Evolutionary conservation across 2,329 filamentous ascomycete genomes (phyloP).

Genomic region (Talaromyces verruculosus): DNA sequence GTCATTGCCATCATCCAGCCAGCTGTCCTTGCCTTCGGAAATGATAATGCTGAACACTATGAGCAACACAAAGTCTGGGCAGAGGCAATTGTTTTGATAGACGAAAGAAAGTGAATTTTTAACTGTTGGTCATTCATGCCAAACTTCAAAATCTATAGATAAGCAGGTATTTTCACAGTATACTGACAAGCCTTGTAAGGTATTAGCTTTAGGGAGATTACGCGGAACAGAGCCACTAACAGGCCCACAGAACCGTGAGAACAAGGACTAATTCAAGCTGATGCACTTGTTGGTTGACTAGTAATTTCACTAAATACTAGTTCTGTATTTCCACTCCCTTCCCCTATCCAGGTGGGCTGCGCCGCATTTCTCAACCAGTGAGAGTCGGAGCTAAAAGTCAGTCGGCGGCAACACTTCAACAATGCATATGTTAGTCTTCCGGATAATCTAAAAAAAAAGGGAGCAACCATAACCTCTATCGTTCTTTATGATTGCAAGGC

Average conservation of each 20-base stretch:
- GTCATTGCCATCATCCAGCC: conserved; percentile 26
- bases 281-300: too few species aligned
- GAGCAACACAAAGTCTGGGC: conserved; percentile 27
- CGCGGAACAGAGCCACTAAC: too few species aligned
- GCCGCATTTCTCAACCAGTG: conserved; percentile 6
- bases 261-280: too few species aligned
- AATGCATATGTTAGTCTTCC: neutral
- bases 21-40: conserved; percentile 26
- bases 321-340: conserved; percentile 20
- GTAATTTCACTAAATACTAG: neutral
- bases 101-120: neutral
- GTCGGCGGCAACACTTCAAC: neutral
- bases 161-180: neutral
- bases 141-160: neutral
- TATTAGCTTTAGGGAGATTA: neutral
- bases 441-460: neutral
- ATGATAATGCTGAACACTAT: conserved; percentile 28
- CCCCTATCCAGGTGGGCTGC: neutral
- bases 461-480: neutral
- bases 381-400: neutral
- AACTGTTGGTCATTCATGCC: neutral
- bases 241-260: too few species aligned
- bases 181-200: neutral
- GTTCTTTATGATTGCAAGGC: neutral
- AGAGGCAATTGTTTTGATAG: conserved; percentile 25